Percentiles rank a stretch among this genome's conserved stretches.
These are phyloP conservation scores for Umbelopsis sp. DNA, from an alignment of 192 early-diverging fungal species.

Conservation along the genomic window DNA sequence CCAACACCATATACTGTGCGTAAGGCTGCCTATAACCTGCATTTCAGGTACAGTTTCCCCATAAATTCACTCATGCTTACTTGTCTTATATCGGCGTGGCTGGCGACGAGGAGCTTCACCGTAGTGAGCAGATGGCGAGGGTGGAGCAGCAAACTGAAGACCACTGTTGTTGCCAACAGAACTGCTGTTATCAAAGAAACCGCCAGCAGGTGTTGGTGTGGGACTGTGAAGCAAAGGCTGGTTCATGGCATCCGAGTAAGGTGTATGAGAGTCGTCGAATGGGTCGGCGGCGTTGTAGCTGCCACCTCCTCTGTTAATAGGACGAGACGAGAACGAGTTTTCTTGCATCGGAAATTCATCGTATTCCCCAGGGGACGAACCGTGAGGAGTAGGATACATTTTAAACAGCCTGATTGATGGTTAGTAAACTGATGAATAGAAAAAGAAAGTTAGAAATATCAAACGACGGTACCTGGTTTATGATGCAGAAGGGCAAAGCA, in stretches of 20 bases:
- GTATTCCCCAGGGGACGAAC: slow-evolving; percentile 5
- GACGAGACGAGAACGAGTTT: not conserved
- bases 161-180: not conserved
- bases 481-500: not conserved
- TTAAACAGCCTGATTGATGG: not conserved
- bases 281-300: not conserved
- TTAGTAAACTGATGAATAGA: too few relatives aligned
- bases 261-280: not conserved
- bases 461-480: not conserved
- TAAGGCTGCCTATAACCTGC: not conserved
- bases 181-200: not conserved
- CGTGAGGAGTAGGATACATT: slow-evolving; percentile 16
- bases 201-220: not conserved
- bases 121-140: slow-evolving; percentile 27
- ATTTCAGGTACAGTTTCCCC: not conserved
- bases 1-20: not conserved
- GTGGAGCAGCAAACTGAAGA: not conserved
- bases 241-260: slow-evolving; percentile 13
- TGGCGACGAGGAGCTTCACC: slow-evolving; percentile 48
- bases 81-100: slow-evolving; percentile 51
- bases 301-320: not conserved
- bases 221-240: slow-evolving; percentile 14
- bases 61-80: slow-evolving; percentile 33
- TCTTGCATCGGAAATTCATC: slow-evolving; percentile 15
- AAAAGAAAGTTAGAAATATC: too few relatives aligned